Evolutionary conservation across 306 rosid genomes (phyloP).

Genomic region (Cicer arietinum): DNA sequence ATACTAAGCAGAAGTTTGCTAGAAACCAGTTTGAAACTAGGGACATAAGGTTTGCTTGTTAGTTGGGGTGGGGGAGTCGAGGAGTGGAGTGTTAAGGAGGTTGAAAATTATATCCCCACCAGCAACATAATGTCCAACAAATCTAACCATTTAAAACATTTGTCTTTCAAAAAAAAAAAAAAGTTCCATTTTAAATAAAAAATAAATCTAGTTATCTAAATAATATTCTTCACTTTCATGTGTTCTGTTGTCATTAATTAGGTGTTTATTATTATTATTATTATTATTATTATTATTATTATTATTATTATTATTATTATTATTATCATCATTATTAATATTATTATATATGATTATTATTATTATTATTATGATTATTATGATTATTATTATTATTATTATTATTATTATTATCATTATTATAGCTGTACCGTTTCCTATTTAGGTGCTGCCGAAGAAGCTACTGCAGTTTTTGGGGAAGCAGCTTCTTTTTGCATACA

Average conservation of each 20-base stretch:
- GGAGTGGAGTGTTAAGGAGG: too few relatives aligned
- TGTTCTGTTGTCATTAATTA: background rate
- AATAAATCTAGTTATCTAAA: slow-evolving; percentile 7
- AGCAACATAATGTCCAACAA: too few relatives aligned
- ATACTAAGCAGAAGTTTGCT: background rate
- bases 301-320: too few relatives aligned
- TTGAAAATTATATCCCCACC: too few relatives aligned
- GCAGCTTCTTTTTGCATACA: slow-evolving; percentile 78
- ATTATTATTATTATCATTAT: background rate
- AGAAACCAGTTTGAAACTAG: slow-evolving; percentile 22
- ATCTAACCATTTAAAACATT: too few relatives aligned
- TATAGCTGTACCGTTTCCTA: slow-evolving; percentile 11
- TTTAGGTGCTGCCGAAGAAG: slow-evolving; percentile 94
- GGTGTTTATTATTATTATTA: too few relatives aligned
- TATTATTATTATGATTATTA: background rate
- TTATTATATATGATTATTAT: background rate
- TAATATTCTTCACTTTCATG: slow-evolving; percentile 22
- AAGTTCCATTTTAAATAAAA: background rate
- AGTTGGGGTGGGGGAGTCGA: too few relatives aligned
- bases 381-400: background rate
- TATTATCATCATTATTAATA: too few relatives aligned
- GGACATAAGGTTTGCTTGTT: too few relatives aligned
- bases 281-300: too few relatives aligned
- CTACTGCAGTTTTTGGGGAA: slow-evolving; percentile 81
- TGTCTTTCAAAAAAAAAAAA: too few relatives aligned